Percentiles rank a stretch among this genome's conserved stretches.
Evolutionary conservation across 116 monocot species (phyloP).

Genomic region (Zostera marina): DNA sequence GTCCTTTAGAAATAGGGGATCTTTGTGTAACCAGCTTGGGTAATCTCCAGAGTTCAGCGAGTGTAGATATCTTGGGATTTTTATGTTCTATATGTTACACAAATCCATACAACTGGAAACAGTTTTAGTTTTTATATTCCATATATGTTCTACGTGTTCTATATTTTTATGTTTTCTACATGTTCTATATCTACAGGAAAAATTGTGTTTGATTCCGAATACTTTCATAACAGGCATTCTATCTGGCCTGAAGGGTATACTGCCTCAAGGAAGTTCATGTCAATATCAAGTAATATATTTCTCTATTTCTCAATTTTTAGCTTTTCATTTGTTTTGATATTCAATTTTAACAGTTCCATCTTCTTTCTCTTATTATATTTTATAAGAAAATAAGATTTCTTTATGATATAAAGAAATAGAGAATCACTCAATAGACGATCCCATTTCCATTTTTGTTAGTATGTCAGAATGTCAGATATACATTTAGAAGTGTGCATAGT

Average conservation of each 20-base stretch:
- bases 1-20: conserved; percentile 62
- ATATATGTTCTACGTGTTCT: neutral
- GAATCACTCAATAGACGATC: too few species aligned
- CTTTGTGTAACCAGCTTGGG: conserved; percentile 71
- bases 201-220: conserved; percentile 56
- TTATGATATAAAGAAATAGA: too few species aligned
- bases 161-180: neutral
- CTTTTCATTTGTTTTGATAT: neutral
- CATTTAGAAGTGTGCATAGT: too few species aligned
- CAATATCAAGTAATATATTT: conserved; percentile 45
- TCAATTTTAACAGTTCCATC: neutral
- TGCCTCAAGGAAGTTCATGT: conserved; percentile 67
- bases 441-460: too few species aligned
- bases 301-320: neutral
- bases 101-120: neutral
- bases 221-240: conserved; percentile 63
- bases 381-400: too few species aligned
- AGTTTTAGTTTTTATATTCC: neutral
- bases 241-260: conserved; percentile 96
- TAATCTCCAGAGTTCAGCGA: conserved; percentile 10
- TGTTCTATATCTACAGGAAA: conserved; percentile 31
- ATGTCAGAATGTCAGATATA: too few species aligned
- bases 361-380: neutral
- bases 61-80: neutral
- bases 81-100: neutral